A percentile compares a stretch with the other conserved stretches of the same genome.
These are phyloP conservation scores for Pharnaceum exiguum DNA, from an alignment of 148 eudicot genomes.

Conservation along the genomic window DNA sequence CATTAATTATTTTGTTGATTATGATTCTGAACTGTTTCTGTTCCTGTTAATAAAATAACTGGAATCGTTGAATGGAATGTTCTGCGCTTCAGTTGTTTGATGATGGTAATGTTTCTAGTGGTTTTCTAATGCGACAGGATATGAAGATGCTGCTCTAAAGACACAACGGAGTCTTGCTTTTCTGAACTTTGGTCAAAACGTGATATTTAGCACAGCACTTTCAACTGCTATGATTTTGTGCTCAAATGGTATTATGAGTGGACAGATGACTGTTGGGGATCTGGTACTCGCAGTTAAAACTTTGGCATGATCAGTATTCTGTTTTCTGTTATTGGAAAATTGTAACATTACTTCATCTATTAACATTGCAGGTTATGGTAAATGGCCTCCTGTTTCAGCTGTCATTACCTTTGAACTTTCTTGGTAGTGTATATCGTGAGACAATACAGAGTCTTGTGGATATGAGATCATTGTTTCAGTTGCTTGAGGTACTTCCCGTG, in stretches of 20 bases:
- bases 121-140: conserved; percentile 41
- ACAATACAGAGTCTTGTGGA: conserved; percentile 88
- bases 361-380: conserved; percentile 74
- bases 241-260: conserved; percentile 72
- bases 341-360: not conserved
- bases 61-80: not conserved
- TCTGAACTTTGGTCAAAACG: conserved; percentile 84
- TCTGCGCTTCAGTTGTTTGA: not conserved
- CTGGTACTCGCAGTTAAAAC: conserved; percentile 40
- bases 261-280: conserved; percentile 90
- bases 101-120: conserved; percentile 5
- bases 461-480: conserved; percentile 92
- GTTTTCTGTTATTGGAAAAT: not conserved
- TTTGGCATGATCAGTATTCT: not conserved
- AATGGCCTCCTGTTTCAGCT: conserved; percentile 94
- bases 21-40: not conserved
- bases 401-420: conserved; percentile 92
- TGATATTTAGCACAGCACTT: conserved; percentile 74
- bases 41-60: not conserved
- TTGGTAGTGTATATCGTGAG: conserved; percentile 96
- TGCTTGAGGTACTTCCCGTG: conserved; percentile 63
- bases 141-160: conserved; percentile 90
- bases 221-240: conserved; percentile 88
- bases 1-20: not conserved
- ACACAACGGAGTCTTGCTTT: conserved; percentile 93